phyloP scores from a whole-genome alignment of 352 stramenopile genomes.

The Phytophthora melonis region DNA sequence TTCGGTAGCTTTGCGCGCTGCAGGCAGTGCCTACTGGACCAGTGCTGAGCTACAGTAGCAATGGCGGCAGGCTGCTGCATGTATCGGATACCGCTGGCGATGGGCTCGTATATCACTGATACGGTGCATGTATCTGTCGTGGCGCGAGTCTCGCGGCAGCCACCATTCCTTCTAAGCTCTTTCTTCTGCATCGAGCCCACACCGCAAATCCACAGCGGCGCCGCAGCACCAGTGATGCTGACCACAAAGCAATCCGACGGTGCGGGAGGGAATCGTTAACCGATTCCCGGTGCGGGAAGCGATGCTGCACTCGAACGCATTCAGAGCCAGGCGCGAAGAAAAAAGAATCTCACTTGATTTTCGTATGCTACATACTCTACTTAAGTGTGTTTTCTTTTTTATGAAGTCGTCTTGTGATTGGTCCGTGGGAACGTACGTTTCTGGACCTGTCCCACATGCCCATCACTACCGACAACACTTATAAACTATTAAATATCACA shows the following conservation, averaged over 20 bases:
- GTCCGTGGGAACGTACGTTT: neutral
- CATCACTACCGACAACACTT: neutral
- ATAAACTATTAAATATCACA: neutral
- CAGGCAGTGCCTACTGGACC: too few species aligned
- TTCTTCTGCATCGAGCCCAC: too few species aligned
- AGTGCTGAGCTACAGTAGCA: too few species aligned
- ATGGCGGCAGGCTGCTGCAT: too few species aligned
- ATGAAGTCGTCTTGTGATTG: neutral
- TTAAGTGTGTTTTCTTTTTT: conserved; percentile 4
- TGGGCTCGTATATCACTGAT: neutral
- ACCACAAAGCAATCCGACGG: neutral
- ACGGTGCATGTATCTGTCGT: too few species aligned
- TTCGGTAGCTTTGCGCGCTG: too few species aligned
- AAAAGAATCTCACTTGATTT: conserved; percentile 5
- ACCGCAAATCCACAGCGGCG: neutral
- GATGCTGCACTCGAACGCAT: neutral
- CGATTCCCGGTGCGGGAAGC: neutral
- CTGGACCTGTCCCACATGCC: conserved; percentile 1
- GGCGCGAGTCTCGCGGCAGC: neutral
- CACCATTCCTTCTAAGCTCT: neutral
- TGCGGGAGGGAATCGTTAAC: too few species aligned
- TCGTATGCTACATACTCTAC: neutral
- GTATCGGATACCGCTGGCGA: neutral
- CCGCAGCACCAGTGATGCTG: neutral
- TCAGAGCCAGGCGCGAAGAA: neutral